Base-by-base conservation (phyloP, 1,139 yeast genomes). In the Debaryomyces subglobosus region DNA sequence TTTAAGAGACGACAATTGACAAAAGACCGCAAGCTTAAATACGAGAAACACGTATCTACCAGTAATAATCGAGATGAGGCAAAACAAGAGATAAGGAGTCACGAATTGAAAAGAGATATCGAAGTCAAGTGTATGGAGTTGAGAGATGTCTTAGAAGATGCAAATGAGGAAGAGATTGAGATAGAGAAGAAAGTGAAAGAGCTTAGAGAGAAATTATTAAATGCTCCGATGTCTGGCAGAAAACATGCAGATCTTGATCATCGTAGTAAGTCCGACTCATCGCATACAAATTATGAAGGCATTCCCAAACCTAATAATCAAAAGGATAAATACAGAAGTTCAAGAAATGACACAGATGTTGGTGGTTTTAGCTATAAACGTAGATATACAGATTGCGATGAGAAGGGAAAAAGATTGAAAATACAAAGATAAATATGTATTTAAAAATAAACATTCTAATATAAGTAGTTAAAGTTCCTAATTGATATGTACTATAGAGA, bases 51-150 rank as follows among this genome's bases (percentile, higher is more conserved):
- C 37, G 51, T 54, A 32, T 53, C 59, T 50, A 51, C 51, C 27
- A 61, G 56, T 30, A 58, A 45, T 51, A 64, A 39, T 51, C 60
- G 48, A 34, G 45, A 47, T n/a, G 52, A 57, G 20, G 63, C 68
- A 1, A 57, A 60, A 8, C 44, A 38, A 5, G 77, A 69, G 3
- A 67, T 84, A 15, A 39, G 56, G 5, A 71, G 65, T 4, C 90
- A 85, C 57, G 77, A 80, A 30, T 48, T 54, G 20, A 74, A 74
- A 51, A 67, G 91, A 42, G 57, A 61, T 21, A 66, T 85, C 2
- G 89, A 84, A 49, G 72, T 81, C 4, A 65, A 69, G 53, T 82
- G 89, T 47, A 67, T 76, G 70, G 84, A 82, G 50, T 68, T 82
- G 37, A 66, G 84, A 25, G 88, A 80, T 30, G 48, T 67, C 45